Evolutionary conservation across 1,284 basidiomycete genomes (phyloP).

Genomic region (Rhodotorula sp.): DNA sequence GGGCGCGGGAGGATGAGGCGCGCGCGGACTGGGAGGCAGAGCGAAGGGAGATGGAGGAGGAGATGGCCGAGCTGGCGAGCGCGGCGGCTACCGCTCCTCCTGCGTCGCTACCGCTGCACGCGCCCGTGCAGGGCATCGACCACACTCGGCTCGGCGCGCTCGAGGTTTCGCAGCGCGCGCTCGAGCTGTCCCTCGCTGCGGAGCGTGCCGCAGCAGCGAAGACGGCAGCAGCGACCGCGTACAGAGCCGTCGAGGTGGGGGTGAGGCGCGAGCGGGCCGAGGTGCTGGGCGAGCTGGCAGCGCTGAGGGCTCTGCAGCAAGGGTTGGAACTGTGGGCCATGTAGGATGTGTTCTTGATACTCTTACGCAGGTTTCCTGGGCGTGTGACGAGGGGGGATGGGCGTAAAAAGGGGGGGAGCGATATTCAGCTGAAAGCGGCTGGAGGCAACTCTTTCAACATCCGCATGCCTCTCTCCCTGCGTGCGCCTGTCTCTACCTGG

Average conservation of each 20-base stretch:
- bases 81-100: not conserved
- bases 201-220: not conserved
- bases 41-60: constrained; percentile 11
- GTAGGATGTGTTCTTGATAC: too few species aligned
- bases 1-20: not conserved
- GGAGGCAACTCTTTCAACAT: too few species aligned
- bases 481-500: too few species aligned
- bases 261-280: not conserved
- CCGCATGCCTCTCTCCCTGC: too few species aligned
- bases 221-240: not conserved
- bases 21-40: constrained; percentile 4
- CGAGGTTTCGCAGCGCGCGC: not conserved
- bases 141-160: not conserved
- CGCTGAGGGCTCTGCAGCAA: not conserved
- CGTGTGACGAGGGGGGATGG: too few species aligned
- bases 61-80: constrained; percentile 7
- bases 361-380: not conserved
- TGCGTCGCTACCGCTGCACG: too few species aligned
- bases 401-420: too few species aligned
- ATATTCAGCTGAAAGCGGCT: too few species aligned
- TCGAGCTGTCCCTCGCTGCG: not conserved
- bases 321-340: not conserved
- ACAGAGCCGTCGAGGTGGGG: not conserved
- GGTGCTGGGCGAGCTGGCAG: not conserved
- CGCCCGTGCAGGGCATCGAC: not conserved